A percentile compares a stretch with the other conserved stretches of the same genome.
Conservation (phyloP, 192 early-diverging fungal genomes). For the Helicostylum pulchrum region DNA sequence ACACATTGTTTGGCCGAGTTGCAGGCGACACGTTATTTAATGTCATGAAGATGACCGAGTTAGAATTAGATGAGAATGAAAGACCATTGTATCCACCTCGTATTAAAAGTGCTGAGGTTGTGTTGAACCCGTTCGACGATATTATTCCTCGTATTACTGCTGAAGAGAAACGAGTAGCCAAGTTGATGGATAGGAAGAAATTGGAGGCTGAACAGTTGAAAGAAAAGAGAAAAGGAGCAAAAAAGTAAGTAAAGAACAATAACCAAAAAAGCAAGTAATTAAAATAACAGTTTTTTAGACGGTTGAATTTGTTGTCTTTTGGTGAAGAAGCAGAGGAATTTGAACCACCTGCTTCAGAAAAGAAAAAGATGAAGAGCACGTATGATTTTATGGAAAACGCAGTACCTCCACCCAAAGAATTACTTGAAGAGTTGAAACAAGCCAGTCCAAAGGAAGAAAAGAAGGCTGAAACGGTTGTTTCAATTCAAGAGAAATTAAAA, state of each 20-base stretch:
- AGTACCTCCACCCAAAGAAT: neutral
- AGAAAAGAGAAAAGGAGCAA: conserved; percentile 24
- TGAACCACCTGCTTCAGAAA: conserved; percentile 28
- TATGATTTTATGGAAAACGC: conserved; percentile 69
- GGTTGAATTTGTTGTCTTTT: conserved; percentile 83
- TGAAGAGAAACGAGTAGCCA: conserved; percentile 30
- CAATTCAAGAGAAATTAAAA: neutral
- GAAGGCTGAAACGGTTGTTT: neutral
- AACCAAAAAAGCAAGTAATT: conserved; percentile 28
- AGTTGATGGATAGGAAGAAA: conserved; percentile 25
- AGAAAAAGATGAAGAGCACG: conserved; percentile 64
- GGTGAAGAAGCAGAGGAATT: conserved; percentile 74
- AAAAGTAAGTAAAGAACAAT: conserved; percentile 5
- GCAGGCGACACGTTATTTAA: conserved; percentile 92
- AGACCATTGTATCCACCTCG: conserved; percentile 72
- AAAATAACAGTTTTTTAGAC: conserved; percentile 49
- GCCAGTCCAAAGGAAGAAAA: neutral
- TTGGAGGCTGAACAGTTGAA: conserved; percentile 30
- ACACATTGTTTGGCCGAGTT: conserved; percentile 92
- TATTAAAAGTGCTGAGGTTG: conserved; percentile 61
- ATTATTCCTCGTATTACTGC: conserved; percentile 69
- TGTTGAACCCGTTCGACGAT: conserved; percentile 90
- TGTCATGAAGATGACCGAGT: conserved; percentile 78
- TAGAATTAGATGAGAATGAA: conserved; percentile 79
- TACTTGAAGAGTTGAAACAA: neutral